These are phyloP conservation scores for Silene noctiflora DNA, from an alignment of 179 eudicot species.

Conservation along the genomic window DNA sequence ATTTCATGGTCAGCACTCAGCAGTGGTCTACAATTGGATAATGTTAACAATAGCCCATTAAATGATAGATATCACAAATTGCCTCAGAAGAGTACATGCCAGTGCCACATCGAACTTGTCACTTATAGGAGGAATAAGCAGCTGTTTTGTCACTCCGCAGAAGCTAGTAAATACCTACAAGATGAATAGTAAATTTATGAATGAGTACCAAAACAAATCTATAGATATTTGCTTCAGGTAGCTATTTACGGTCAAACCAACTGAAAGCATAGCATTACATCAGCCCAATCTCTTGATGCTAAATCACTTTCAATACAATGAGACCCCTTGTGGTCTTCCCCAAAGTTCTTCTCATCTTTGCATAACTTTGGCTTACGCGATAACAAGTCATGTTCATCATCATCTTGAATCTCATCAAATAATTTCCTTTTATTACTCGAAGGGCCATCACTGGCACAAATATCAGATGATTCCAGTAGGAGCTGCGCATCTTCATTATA, in stretches of 20 bases:
- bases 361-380: slow-evolving; percentile 38
- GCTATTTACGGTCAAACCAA: slow-evolving; percentile 12
- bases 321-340: slow-evolving; percentile 22
- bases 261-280: slow-evolving; percentile 45
- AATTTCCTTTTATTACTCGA: slow-evolving; percentile 48
- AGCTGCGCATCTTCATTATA: slow-evolving; percentile 17
- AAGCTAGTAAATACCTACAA: slow-evolving; percentile 65
- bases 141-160: slow-evolving; percentile 31
- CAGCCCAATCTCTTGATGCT: slow-evolving; percentile 37
- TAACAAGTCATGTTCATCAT: slow-evolving; percentile 29
- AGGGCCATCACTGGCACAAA: slow-evolving; percentile 26
- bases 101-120: slow-evolving; percentile 42
- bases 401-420: slow-evolving; percentile 28
- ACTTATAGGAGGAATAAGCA: slow-evolving; percentile 40
- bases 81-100: slow-evolving; percentile 44
- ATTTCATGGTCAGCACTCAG: neutral
- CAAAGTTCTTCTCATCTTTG: slow-evolving; percentile 28
- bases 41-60: neutral
- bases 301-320: slow-evolving; percentile 28
- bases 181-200: slow-evolving; percentile 12
- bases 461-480: slow-evolving; percentile 14
- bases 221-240: slow-evolving; percentile 5
- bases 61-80: neutral
- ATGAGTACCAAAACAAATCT: slow-evolving; percentile 9
- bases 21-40: slow-evolving; percentile 8